These are phyloP conservation scores for Acanthochlamys bracteata DNA, from an alignment of 106 monocot species.

Conservation along the genomic window DNA sequence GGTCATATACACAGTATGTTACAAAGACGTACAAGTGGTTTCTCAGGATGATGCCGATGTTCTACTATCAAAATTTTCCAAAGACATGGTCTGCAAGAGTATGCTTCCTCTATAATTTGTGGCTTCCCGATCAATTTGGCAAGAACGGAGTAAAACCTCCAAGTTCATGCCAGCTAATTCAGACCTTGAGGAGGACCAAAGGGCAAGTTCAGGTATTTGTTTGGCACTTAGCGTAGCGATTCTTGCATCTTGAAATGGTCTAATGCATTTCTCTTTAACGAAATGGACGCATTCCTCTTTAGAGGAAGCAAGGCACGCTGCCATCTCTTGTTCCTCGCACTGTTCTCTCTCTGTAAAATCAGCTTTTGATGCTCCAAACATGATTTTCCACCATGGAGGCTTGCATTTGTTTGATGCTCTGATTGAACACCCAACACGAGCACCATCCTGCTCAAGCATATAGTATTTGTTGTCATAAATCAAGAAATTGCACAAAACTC, in stretches of 20 bases:
- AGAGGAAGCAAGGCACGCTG: constrained; percentile 48
- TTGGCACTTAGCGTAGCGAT: constrained; percentile 18
- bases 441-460: constrained; percentile 43
- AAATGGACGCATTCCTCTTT: constrained; percentile 58
- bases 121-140: no score
- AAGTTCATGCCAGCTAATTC: no score
- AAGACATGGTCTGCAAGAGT: no score
- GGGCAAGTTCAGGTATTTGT: constrained; percentile 12
- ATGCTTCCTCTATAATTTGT: no score
- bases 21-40: no score
- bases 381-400: constrained; percentile 75
- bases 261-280: constrained; percentile 61
- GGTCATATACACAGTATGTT: no score
- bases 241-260: constrained; percentile 69
- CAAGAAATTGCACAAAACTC: not conserved
- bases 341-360: constrained; percentile 65
- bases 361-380: constrained; percentile 25
- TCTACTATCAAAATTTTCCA: no score
- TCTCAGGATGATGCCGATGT: no score
- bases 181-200: constrained; percentile 1
- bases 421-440: constrained; percentile 71
- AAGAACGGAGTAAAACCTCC: no score
- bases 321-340: constrained; percentile 79
- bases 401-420: constrained; percentile 85
- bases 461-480: not conserved